Percentiles rank a stretch among this genome's conserved stretches.
These are phyloP conservation scores for Chrysanthemum seticuspe DNA, from an alignment of 129 eudicot genomes.

Conservation along the genomic window DNA sequence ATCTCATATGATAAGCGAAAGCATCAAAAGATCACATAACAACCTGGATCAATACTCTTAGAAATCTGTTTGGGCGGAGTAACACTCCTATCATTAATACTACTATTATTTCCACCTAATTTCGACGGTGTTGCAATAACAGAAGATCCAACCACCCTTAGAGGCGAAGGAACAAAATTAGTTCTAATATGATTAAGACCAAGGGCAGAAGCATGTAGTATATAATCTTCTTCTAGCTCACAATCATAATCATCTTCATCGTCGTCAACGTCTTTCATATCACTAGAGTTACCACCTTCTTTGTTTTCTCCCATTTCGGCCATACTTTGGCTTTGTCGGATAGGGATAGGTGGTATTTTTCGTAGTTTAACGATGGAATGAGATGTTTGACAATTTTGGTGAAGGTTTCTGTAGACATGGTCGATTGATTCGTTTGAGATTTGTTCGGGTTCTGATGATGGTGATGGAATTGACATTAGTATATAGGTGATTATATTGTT, in stretches of 20 bases:
- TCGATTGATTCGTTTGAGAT: slow-evolving; percentile 35
- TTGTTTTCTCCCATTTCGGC: slow-evolving; percentile 33
- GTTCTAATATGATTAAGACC: slow-evolving; percentile 87
- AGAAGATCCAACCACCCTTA: slow-evolving; percentile 26
- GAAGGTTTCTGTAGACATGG: slow-evolving; percentile 42
- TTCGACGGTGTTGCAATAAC: slow-evolving; percentile 31
- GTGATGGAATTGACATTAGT: slow-evolving; percentile 49
- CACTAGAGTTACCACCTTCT: slow-evolving; percentile 23
- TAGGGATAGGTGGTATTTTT: slow-evolving; percentile 68
- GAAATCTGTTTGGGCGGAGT: slow-evolving; percentile 20
- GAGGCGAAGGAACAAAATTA: slow-evolving; percentile 65
- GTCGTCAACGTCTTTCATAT: slow-evolving; percentile 12
- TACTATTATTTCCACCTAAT: slow-evolving; percentile 19
- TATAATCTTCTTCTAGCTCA: slow-evolving; percentile 39
- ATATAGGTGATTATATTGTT: neutral
- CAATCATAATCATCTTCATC: slow-evolving; percentile 29
- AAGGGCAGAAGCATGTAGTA: slow-evolving; percentile 57
- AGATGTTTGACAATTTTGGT: slow-evolving; percentile 36
- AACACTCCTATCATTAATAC: slow-evolving; percentile 15
- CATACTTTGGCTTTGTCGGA: slow-evolving; percentile 43
- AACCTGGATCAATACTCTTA: slow-evolving; percentile 33
- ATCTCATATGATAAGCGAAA: too few relatives aligned
- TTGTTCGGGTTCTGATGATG: slow-evolving; percentile 37
- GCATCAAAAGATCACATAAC: too few relatives aligned
- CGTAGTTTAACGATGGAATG: slow-evolving; percentile 53